Conservation (phyloP, 495 filamentous ascomycete species). For the Aspergillus sclerotiicarbonarius region DNA sequence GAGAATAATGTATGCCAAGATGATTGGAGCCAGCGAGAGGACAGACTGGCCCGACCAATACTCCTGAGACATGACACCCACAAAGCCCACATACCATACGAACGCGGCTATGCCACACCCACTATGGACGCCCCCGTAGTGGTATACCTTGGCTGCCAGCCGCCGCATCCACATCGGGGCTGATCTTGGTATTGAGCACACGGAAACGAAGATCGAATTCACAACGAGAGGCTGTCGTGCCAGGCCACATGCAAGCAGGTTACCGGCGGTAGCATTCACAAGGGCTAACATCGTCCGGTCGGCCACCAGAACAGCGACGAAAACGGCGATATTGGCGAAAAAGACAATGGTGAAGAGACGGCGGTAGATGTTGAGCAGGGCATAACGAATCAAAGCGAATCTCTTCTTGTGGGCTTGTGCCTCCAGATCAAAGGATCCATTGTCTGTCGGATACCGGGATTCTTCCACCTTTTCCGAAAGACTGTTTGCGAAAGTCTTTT, state of each 20-base stretch:
- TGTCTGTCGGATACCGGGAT: background rate
- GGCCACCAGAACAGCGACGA: conserved; percentile 40
- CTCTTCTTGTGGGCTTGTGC: conserved; percentile 36
- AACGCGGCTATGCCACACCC: conserved; percentile 66
- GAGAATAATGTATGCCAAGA: conserved; percentile 40
- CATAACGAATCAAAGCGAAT: conserved; percentile 35
- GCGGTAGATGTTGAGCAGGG: conserved; percentile 46
- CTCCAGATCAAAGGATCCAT: conserved; percentile 35
- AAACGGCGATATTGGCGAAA: conserved; percentile 49
- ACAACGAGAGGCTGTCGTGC: conserved; percentile 75
- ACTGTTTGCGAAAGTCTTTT: conserved; percentile 22
- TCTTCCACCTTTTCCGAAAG: conserved; percentile 28
- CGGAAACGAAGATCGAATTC: conserved; percentile 65
- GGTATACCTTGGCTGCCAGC: conserved; percentile 69
- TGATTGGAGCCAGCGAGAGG: conserved; percentile 32
- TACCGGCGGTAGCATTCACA: conserved; percentile 52
- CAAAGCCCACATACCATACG: conserved; percentile 66
- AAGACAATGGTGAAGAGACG: conserved; percentile 54
- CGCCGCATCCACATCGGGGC: conserved; percentile 63
- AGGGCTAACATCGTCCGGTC: conserved; percentile 36
- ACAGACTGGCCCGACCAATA: conserved; percentile 26
- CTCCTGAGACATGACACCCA: conserved; percentile 49
- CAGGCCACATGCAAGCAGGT: conserved; percentile 53
- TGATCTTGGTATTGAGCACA: conserved; percentile 55
- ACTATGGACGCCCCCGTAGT: conserved; percentile 75